Percentiles rank a stretch among this genome's conserved stretches.
phyloP scores from a whole-genome alignment of 352 stramenopile genomes.

The Phytopythium mirpurense region DNA sequence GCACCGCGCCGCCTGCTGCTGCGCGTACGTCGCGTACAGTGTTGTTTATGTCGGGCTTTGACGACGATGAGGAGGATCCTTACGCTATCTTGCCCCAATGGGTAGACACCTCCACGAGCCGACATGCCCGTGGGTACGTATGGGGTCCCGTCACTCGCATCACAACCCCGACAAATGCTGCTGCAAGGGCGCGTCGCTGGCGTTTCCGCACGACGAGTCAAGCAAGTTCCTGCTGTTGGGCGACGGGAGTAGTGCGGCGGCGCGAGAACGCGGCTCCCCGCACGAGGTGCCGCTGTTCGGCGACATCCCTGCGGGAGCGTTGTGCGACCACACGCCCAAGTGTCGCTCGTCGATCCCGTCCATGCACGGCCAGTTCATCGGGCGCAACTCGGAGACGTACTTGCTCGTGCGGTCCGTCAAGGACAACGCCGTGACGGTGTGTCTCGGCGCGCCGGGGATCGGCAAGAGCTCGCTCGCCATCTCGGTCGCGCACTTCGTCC shows the following conservation, averaged over 20 bases:
- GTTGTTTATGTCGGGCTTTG: background rate
- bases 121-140: conserved; percentile 63
- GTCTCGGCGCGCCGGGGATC: conserved; percentile 67
- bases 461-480: conserved; percentile 82
- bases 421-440: conserved; percentile 71
- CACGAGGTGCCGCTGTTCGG: conserved; percentile 76
- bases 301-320: conserved; percentile 49
- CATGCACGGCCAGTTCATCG: conserved; percentile 84
- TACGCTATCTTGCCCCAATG: background rate
- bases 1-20: conserved; percentile 63
- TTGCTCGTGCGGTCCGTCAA: conserved; percentile 69
- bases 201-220: conserved; percentile 77
- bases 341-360: conserved; percentile 72
- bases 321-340: conserved; percentile 59
- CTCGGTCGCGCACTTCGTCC: conserved; percentile 72
- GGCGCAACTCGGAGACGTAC: conserved; percentile 74
- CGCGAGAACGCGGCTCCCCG: conserved; percentile 7
- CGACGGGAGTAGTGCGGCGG: conserved; percentile 15
- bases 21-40: conserved; percentile 42
- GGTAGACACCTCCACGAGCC: conserved; percentile 62
- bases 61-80: background rate
- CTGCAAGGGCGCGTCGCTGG: conserved; percentile 58
- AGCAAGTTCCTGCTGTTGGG: conserved; percentile 77
- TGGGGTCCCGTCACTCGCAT: conserved; percentile 58
- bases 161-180: conserved; percentile 67